Conservation (phyloP, 306 rosid species). For the Albizia julibrissin region DNA sequence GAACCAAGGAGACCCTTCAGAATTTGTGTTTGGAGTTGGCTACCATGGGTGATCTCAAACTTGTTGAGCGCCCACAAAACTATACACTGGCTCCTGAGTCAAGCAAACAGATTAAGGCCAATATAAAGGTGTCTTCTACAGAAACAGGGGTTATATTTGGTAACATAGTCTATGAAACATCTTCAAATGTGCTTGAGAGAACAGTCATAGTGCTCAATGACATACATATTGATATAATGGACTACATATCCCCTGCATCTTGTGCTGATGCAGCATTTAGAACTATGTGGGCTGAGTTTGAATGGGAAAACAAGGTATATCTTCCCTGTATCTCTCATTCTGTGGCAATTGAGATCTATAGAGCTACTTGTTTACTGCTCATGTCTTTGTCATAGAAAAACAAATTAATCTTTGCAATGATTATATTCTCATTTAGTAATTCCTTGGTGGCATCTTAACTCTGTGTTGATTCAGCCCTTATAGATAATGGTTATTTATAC, state of each 20-base stretch:
- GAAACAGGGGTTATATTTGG: conserved; percentile 98
- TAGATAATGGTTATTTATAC: neutral
- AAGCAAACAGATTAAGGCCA: conserved; percentile 94
- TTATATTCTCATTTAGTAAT: neutral
- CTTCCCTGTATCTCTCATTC: conserved; percentile 18
- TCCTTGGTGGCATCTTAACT: neutral
- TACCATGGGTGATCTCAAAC: conserved; percentile 99
- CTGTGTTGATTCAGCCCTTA: neutral
- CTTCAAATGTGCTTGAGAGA: conserved; percentile 91
- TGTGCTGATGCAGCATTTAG: conserved; percentile 93
- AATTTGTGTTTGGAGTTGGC: conserved; percentile 98
- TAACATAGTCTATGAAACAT: conserved; percentile 92
- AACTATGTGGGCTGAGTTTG: conserved; percentile 99
- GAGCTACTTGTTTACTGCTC: conserved; percentile 20
- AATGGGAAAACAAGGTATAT: conserved; percentile 98
- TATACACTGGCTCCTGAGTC: conserved; percentile 97
- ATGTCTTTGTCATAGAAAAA: neutral
- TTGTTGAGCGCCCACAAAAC: conserved; percentile 98
- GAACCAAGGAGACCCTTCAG: conserved; percentile 96
- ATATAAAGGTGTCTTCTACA: conserved; percentile 97
- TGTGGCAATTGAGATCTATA: neutral
- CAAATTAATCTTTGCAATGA: neutral
- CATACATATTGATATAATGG: conserved; percentile 99
- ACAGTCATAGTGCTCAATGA: conserved; percentile 92
- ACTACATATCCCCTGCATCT: conserved; percentile 95